These are phyloP conservation scores for Lepidium sativum DNA, from an alignment of 345 rosid species.

Conservation along the genomic window DNA sequence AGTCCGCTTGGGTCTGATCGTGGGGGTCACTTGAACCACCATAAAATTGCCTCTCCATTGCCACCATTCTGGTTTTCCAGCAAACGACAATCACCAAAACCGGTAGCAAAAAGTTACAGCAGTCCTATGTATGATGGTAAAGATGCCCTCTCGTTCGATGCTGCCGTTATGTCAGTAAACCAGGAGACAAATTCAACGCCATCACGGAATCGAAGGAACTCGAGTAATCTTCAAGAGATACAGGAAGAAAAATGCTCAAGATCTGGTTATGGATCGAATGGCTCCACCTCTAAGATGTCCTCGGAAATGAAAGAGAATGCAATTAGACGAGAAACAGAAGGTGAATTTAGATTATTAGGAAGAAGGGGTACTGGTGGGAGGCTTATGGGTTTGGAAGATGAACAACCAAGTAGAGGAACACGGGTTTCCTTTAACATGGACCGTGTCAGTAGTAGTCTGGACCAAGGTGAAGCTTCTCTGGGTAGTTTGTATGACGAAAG, in stretches of 20 bases:
- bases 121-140: slow-evolving; percentile 69
- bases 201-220: slow-evolving; percentile 20
- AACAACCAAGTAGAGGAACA: slow-evolving; percentile 62
- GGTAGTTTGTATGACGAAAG: slow-evolving; percentile 61
- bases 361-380: slow-evolving; percentile 63
- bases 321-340: slow-evolving; percentile 93
- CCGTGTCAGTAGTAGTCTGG: slow-evolving; percentile 29
- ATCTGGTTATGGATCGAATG: slow-evolving; percentile 39
- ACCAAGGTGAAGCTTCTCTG: slow-evolving; percentile 53
- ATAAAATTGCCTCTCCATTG: slow-evolving; percentile 53
- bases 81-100: slow-evolving; percentile 53
- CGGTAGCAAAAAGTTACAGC: slow-evolving; percentile 45
- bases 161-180: slow-evolving; percentile 74
- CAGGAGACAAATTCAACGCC: slow-evolving; percentile 47
- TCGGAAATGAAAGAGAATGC: slow-evolving; percentile 73
- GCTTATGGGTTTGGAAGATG: slow-evolving; percentile 70
- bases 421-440: slow-evolving; percentile 78
- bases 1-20: slow-evolving; percentile 68
- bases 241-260: slow-evolving; percentile 50
- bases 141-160: slow-evolving; percentile 75
- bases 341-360: slow-evolving; percentile 81
- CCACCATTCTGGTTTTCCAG: slow-evolving; percentile 69
- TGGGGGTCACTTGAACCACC: slow-evolving; percentile 46
- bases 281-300: slow-evolving; percentile 40
- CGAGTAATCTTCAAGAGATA: slow-evolving; percentile 36